Conservation (phyloP, 768 basidiomycete species). For the Mycena rebaudengoi region DNA sequence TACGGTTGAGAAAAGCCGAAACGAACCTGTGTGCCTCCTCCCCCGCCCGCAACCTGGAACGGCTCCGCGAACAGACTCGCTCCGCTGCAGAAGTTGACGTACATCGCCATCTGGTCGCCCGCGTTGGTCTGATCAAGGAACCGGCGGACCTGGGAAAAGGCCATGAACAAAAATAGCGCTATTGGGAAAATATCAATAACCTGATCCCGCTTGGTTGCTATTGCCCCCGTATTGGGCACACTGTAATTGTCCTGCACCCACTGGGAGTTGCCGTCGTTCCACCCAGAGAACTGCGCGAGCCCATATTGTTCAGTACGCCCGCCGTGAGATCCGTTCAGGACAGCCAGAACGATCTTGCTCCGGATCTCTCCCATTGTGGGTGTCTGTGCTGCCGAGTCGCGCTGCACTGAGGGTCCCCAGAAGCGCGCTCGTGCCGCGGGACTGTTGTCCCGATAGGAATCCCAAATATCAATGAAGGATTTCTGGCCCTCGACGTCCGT, state of each 20-base stretch:
- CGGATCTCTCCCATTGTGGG: constrained; percentile 14
- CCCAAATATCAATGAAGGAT: constrained; percentile 19
- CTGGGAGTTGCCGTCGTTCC: constrained; percentile 21
- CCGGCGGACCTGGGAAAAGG: constrained; percentile 17
- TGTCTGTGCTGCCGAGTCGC: background rate
- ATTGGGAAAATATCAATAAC: constrained; percentile 1
- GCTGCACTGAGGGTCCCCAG: constrained; percentile 8
- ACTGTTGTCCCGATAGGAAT: constrained; percentile 17
- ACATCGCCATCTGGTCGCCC: constrained; percentile 14
- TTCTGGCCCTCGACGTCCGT: constrained; percentile 19
- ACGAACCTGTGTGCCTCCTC: constrained; percentile 5
- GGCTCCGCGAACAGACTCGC: constrained; percentile 14
- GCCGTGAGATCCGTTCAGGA: constrained; percentile 9
- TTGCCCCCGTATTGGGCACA: constrained; percentile 15
- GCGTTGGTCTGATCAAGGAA: constrained; percentile 21
- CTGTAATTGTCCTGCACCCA: constrained; percentile 27
- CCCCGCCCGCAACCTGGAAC: constrained; percentile 15
- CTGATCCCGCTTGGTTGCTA: constrained; percentile 26
- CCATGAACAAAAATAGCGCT: background rate
- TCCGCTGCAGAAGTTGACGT: constrained; percentile 25
- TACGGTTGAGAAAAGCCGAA: background rate
- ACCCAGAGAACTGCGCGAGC: constrained; percentile 21
- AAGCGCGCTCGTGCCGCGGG: constrained; percentile 1
- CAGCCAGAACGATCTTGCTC: constrained; percentile 19
- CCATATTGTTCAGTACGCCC: constrained; percentile 16